phyloP scores from a whole-genome alignment of 2,329 filamentous ascomycete species.

The Keithomyces neogunnii region DNA sequence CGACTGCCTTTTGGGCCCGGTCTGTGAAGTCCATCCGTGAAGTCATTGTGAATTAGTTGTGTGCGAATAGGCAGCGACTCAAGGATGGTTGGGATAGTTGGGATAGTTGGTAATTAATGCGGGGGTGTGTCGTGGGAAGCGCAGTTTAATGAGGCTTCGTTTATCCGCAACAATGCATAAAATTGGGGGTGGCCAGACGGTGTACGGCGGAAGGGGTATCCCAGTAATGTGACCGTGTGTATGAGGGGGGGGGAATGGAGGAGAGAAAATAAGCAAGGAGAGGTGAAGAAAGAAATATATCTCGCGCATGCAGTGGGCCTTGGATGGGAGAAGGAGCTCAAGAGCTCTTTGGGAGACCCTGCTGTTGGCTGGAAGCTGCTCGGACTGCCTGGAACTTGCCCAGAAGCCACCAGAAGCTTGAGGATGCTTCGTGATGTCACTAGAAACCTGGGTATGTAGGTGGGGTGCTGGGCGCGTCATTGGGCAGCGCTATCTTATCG shows the following conservation, averaged over 20 bases:
- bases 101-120: not conserved
- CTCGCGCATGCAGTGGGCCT: not conserved
- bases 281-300: slow-evolving; percentile 3
- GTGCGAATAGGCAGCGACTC: not conserved
- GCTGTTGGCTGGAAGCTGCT: slow-evolving; percentile 12
- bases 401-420: slow-evolving; percentile 24
- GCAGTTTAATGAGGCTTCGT: not conserved
- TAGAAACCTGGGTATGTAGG: slow-evolving; percentile 8
- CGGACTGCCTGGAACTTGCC: slow-evolving; percentile 14
- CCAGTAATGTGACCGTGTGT: not conserved
- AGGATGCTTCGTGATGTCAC: slow-evolving; percentile 27
- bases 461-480: slow-evolving; percentile 15
- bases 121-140: not conserved
- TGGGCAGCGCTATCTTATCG: slow-evolving; percentile 16
- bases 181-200: slow-evolving; percentile 2
- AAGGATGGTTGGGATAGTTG: no score
- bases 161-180: not conserved
- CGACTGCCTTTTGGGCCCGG: slow-evolving; percentile 79
- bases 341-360: slow-evolving; percentile 4
- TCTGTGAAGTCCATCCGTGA: slow-evolving; percentile 89
- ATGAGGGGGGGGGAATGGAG: not conserved
- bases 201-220: not conserved
- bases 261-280: not conserved
- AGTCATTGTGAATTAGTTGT: slow-evolving; percentile 45
- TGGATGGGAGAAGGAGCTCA: not conserved